These are phyloP conservation scores for Aspergillus diversus DNA, from an alignment of 495 filamentous ascomycete species.

Conservation along the genomic window DNA sequence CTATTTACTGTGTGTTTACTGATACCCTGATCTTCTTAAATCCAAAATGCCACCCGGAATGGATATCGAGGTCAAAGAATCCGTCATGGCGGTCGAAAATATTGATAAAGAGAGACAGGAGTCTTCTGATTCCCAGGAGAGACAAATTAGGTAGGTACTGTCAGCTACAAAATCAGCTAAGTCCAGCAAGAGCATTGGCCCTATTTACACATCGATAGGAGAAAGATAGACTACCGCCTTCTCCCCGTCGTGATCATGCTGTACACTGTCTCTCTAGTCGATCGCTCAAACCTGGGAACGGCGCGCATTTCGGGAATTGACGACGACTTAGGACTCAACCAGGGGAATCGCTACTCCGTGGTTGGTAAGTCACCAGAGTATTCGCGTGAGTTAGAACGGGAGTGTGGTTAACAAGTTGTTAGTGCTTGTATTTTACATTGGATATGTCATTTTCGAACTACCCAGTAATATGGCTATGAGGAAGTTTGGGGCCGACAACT, in stretches of 20 bases:
- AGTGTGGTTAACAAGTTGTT: neutral
- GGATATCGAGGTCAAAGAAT: too few relatives aligned
- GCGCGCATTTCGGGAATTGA: neutral
- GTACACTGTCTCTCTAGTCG: neutral
- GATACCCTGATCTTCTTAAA: too few relatives aligned
- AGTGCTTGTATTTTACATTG: neutral
- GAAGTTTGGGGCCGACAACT: neutral
- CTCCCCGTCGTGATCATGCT: neutral
- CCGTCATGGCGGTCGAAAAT: too few relatives aligned
- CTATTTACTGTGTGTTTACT: too few relatives aligned
- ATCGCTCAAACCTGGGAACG: neutral
- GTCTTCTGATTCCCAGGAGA: too few relatives aligned
- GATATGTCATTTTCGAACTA: neutral
- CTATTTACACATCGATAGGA: neutral
- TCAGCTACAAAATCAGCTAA: too few relatives aligned
- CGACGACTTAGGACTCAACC: neutral
- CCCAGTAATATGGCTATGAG: neutral
- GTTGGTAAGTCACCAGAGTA: too few relatives aligned
- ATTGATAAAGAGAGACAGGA: too few relatives aligned
- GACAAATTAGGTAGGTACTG: too few relatives aligned
- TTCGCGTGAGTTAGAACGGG: neutral
- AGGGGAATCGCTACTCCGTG: neutral
- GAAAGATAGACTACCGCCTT: neutral
- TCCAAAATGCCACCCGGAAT: too few relatives aligned
- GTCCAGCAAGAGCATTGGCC: too few relatives aligned